Base-by-base conservation (phyloP, 495 filamentous ascomycete genomes). In the Podospora comata region DNA sequence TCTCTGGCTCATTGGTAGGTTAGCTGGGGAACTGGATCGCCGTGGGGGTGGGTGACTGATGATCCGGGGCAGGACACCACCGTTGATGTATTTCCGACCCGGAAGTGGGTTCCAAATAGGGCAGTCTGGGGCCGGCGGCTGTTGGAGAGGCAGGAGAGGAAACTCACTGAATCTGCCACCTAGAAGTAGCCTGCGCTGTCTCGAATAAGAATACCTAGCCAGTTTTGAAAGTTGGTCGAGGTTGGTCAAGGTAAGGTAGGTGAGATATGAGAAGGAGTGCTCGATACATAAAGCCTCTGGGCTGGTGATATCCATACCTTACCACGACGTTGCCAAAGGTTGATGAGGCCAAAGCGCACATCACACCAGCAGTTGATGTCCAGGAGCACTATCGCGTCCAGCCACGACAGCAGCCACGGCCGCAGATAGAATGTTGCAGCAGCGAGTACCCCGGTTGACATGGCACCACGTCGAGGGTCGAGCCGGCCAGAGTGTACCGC, bases 391-490 rank as follows among this genome's bases (percentile, higher is more conserved):
- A 18, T 60, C 23, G 30, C 27, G 1, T 39, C 59, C 13, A 62
- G 34, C 30, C 67, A 72, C 62, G 32, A 67, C 61, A 66, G 67
- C 62, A 63, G 62, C 53, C 67, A 67, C 64, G 56, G 71, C 60
- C 65, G 65, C 71, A 68, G 55, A 61, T 67, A 70, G 18, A 70
- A 62, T 67, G 65, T 53, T 60, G 58, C 13, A 63, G 60, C 67
- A 62, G 26, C 64, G 63, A 66, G 64, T 27, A 71, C 62, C 58
- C 69, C 27, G 54, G 59, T 28, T 48, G 27, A 30, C 26, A 32
- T 13, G 56, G 65, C 61, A 56, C 39, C 64, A 59, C 53, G 19
- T 53, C 32, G 27, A 48, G 60, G 32, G 39, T 23, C 28, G 58
- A 34, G 60, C 70, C 67, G 63, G 58, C 63, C 62, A 32, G 53